phyloP scores from a whole-genome alignment of 2,329 filamentous ascomycete genomes.

The Rachicladosporium sp. region DNA sequence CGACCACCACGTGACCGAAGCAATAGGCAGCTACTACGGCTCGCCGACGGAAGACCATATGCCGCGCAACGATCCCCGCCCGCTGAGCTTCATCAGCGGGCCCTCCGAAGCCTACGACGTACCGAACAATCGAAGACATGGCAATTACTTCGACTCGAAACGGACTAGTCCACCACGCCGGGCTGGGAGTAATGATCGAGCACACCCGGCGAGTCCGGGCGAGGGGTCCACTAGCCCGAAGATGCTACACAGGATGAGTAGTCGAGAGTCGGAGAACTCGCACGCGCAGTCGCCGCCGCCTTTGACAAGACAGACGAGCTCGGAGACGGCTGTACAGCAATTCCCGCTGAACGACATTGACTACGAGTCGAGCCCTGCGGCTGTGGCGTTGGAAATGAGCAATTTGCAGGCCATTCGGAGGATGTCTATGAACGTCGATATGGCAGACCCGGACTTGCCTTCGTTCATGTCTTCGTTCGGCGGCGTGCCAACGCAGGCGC shows the following conservation, averaged over 20 bases:
- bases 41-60: slow-evolving; percentile 26
- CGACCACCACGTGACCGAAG: slow-evolving; percentile 86
- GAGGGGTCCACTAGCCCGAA: slow-evolving; percentile 6
- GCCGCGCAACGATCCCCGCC: slow-evolving; percentile 41
- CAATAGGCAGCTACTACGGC: slow-evolving; percentile 82
- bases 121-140: slow-evolving; percentile 14
- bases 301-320: slow-evolving; percentile 23
- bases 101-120: slow-evolving; percentile 37
- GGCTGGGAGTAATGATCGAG: slow-evolving; percentile 23
- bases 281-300: slow-evolving; percentile 25
- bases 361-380: slow-evolving; percentile 79
- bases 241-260: slow-evolving; percentile 23
- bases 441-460: slow-evolving; percentile 60
- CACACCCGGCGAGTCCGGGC: slow-evolving; percentile 10
- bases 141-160: slow-evolving; percentile 16
- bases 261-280: slow-evolving; percentile 17
- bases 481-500: slow-evolving; percentile 54
- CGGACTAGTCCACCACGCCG: slow-evolving; percentile 12
- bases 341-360: slow-evolving; percentile 72
- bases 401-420: slow-evolving; percentile 81
- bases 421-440: slow-evolving; percentile 85
- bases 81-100: slow-evolving; percentile 61
- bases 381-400: slow-evolving; percentile 82
- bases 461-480: slow-evolving; percentile 46
- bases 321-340: slow-evolving; percentile 25